Conservation (phyloP, 108 stramenopile species). For the Fragilariopsis cylindrus region DNA sequence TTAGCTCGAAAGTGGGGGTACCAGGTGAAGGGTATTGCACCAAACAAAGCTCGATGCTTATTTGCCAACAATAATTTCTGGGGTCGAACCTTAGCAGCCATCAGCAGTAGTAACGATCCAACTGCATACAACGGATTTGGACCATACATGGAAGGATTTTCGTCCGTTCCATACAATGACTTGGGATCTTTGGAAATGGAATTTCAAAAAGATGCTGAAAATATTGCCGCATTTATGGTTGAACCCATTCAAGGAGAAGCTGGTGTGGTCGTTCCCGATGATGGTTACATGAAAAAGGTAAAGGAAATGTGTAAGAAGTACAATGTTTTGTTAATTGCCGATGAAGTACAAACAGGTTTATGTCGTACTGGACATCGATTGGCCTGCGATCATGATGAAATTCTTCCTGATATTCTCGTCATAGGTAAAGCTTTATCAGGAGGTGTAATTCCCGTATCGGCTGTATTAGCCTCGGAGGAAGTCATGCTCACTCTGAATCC, state of each 20-base stretch:
- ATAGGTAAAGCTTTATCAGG: slow-evolving; percentile 97
- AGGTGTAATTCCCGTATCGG: slow-evolving; percentile 95
- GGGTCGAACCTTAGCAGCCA: slow-evolving; percentile 99
- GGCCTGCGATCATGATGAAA: slow-evolving; percentile 89
- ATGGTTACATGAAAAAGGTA: slow-evolving; percentile 93
- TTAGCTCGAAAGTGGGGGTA: slow-evolving; percentile 93
- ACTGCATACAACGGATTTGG: slow-evolving; percentile 91
- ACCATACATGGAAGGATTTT: slow-evolving; percentile 96
- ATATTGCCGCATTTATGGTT: slow-evolving; percentile 98
- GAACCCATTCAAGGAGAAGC: slow-evolving; percentile 99
- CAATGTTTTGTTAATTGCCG: slow-evolving; percentile 96
- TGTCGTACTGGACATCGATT: slow-evolving; percentile 93
- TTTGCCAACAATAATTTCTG: slow-evolving; percentile 99
- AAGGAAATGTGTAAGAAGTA: slow-evolving; percentile 90
- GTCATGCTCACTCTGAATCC: slow-evolving; percentile 97
- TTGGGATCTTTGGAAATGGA: slow-evolving; percentile 82
- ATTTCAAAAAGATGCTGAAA: slow-evolving; percentile 78
- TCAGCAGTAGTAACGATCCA: slow-evolving; percentile 93
- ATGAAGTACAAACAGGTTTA: slow-evolving; percentile 99
- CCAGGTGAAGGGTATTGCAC: slow-evolving; percentile 92
- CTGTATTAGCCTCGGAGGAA: slow-evolving; percentile 94
- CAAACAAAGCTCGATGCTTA: slow-evolving; percentile 85
- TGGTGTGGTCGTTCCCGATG: slow-evolving; percentile 96
- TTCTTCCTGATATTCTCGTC: slow-evolving; percentile 95
- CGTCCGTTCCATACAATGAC: slow-evolving; percentile 89